A percentile compares a stretch with the other conserved stretches of the same genome.
Evolutionary conservation across 1,139 yeast genomes (phyloP).

Genomic region (Hansenula lynferdii): DNA sequence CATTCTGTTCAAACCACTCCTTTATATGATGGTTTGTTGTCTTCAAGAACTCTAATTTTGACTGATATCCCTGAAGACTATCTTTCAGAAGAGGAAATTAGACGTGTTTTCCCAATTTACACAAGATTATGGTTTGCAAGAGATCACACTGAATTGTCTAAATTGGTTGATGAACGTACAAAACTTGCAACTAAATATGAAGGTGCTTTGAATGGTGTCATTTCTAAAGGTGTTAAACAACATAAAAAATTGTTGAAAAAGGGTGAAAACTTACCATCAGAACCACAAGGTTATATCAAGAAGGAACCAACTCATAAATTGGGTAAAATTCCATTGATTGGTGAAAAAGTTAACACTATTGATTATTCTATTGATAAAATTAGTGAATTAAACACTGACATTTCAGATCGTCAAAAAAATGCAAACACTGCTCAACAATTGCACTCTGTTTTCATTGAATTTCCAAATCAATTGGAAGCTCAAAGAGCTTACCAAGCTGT

Average conservation of each 20-base stretch:
- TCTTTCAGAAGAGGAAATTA: slow-evolving; percentile 46
- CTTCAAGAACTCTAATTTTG: slow-evolving; percentile 63
- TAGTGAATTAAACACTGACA: slow-evolving; percentile 50
- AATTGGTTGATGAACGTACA: slow-evolving; percentile 51
- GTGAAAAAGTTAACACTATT: slow-evolving; percentile 56
- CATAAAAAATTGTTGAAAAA: slow-evolving; percentile 55
- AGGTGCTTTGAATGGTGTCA: slow-evolving; percentile 47
- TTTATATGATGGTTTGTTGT: slow-evolving; percentile 57
- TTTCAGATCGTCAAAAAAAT: slow-evolving; percentile 44
- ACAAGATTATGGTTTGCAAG: slow-evolving; percentile 59
- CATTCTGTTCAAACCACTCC: slow-evolving; percentile 70
- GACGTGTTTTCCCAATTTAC: slow-evolving; percentile 56
- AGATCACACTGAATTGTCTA: slow-evolving; percentile 47
- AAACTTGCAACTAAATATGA: slow-evolving; percentile 55
- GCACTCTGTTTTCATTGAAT: slow-evolving; percentile 65
- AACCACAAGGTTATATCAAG: slow-evolving; percentile 50
- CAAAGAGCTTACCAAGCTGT: slow-evolving; percentile 65
- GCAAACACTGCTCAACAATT: slow-evolving; percentile 39
- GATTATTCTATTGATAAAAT: slow-evolving; percentile 52
- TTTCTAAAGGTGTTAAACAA: slow-evolving; percentile 51
- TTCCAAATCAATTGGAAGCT: slow-evolving; percentile 64
- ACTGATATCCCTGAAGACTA: slow-evolving; percentile 53
- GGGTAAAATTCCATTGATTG: slow-evolving; percentile 33
- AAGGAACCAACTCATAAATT: slow-evolving; percentile 67
- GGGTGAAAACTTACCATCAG: slow-evolving; percentile 38